phyloP scores from a whole-genome alignment of 306 rosid genomes.

The Vigna nakashimae region DNA sequence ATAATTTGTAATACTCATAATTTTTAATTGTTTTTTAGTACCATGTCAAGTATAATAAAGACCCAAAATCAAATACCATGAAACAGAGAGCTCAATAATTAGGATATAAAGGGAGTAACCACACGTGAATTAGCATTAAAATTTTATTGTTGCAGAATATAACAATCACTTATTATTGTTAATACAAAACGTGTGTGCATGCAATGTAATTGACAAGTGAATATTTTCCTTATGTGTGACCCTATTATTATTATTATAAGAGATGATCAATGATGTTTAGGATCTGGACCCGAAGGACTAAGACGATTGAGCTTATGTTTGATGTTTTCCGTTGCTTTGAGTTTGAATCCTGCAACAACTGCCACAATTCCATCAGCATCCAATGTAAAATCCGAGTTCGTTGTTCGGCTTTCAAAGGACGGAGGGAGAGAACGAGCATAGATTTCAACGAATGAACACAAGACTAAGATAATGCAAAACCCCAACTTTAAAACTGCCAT shows the following conservation, averaged over 20 bases:
- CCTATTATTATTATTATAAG: no score
- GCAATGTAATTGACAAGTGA: not conserved
- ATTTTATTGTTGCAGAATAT: constrained; percentile 3
- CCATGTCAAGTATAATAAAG: no score
- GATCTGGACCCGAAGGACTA: constrained; percentile 44
- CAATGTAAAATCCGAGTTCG: constrained; percentile 24
- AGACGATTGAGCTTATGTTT: not conserved
- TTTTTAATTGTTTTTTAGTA: no score
- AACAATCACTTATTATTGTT: not conserved
- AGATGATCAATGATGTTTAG: constrained; percentile 29
- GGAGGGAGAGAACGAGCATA: constrained; percentile 36
- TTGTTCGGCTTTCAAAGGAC: not conserved
- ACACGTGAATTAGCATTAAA: not conserved
- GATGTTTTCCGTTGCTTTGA: not conserved
- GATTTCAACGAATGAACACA: not conserved
- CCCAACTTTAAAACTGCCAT: constrained; percentile 34
- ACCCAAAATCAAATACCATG: no score
- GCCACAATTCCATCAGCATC: not conserved
- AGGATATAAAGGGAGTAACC: no score
- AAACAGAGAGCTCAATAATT: no score
- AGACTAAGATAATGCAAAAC: constrained; percentile 30
- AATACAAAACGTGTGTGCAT: not conserved
- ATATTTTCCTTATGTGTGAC: no score
- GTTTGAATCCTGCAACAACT: constrained; percentile 26
- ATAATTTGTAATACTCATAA: no score